A percentile compares a stretch with the other conserved stretches of the same genome.
These are phyloP conservation scores for Emericellopsis terricola DNA, from an alignment of 495 filamentous ascomycete genomes.

Conservation along the genomic window DNA sequence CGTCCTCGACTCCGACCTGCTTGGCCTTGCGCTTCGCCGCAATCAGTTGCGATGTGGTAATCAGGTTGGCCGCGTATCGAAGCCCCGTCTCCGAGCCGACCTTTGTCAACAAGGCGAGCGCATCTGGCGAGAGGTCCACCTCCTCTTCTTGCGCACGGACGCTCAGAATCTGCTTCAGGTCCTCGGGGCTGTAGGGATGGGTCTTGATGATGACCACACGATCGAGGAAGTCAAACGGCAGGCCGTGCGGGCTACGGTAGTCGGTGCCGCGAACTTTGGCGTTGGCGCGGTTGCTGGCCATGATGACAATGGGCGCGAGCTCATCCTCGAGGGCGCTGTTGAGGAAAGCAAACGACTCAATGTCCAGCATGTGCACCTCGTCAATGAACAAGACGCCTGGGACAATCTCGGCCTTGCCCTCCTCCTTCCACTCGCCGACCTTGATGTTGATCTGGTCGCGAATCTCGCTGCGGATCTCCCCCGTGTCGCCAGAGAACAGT, in stretches of 20 bases:
- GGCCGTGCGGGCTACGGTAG: conserved; percentile 77
- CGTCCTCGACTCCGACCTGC: conserved; percentile 71
- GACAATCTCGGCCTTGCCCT: conserved; percentile 95
- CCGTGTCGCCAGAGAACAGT: conserved; percentile 93
- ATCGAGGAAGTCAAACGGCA: conserved; percentile 92
- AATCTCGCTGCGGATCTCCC: conserved; percentile 93
- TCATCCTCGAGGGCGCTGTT: conserved; percentile 92
- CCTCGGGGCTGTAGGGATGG: conserved; percentile 65
- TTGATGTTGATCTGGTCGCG: conserved; percentile 98
- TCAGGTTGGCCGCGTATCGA: conserved; percentile 86
- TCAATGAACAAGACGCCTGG: conserved; percentile 97
- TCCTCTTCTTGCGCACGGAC: conserved; percentile 94
- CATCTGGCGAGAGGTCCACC: conserved; percentile 74
- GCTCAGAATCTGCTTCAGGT: conserved; percentile 76
- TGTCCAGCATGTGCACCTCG: conserved; percentile 98
- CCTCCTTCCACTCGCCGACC: conserved; percentile 96
- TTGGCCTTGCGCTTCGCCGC: conserved; percentile 56
- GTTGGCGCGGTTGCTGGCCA: conserved; percentile 95
- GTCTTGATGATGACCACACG: conserved; percentile 94
- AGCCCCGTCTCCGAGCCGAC: conserved; percentile 87
- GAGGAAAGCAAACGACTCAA: conserved; percentile 96
- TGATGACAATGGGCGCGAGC: conserved; percentile 92
- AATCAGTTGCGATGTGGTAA: conserved; percentile 79
- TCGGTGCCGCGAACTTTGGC: conserved; percentile 86
- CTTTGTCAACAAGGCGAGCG: conserved; percentile 81